Percentiles rank a stretch among this genome's conserved stretches.
phyloP scores from a whole-genome alignment of 106 monocot species.

The Cymbidium sinense region DNA sequence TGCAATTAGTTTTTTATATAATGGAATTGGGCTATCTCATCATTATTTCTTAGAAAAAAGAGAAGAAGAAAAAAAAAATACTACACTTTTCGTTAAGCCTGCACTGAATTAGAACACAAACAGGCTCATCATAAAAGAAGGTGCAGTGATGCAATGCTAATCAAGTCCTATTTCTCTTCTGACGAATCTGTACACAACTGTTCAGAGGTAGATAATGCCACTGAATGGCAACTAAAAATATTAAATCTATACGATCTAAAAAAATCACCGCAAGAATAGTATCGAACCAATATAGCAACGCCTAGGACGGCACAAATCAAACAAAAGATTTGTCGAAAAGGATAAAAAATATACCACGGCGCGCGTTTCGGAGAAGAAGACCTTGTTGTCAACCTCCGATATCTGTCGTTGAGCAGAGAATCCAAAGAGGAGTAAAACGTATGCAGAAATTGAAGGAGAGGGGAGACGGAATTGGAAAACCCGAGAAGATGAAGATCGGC shows the following conservation, averaged over 20 bases:
- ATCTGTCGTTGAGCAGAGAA: slow-evolving; percentile 6
- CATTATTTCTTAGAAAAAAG: too few species aligned
- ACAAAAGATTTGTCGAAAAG: not conserved
- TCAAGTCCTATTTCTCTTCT: not conserved
- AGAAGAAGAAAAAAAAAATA: too few species aligned
- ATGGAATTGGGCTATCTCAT: too few species aligned
- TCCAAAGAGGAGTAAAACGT: not conserved
- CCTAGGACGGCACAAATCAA: not conserved
- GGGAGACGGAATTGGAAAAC: not conserved
- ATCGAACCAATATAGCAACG: not conserved
- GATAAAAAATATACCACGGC: not conserved
- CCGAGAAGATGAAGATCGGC: not conserved
- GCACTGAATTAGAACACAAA: not conserved
- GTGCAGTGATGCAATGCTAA: not conserved
- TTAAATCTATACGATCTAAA: not conserved
- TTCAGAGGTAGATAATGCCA: not conserved
- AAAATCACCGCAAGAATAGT: not conserved
- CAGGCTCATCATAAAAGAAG: not conserved
- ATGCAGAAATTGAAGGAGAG: not conserved
- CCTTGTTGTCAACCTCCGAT: not conserved
- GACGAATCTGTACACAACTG: not conserved
- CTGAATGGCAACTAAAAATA: not conserved
- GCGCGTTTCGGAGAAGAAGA: not conserved
- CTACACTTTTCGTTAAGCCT: not conserved
- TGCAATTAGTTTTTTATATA: too few species aligned